Evolutionary conservation across 179 eudicot species (phyloP).

Genomic region (Corrigiola litoralis): DNA sequence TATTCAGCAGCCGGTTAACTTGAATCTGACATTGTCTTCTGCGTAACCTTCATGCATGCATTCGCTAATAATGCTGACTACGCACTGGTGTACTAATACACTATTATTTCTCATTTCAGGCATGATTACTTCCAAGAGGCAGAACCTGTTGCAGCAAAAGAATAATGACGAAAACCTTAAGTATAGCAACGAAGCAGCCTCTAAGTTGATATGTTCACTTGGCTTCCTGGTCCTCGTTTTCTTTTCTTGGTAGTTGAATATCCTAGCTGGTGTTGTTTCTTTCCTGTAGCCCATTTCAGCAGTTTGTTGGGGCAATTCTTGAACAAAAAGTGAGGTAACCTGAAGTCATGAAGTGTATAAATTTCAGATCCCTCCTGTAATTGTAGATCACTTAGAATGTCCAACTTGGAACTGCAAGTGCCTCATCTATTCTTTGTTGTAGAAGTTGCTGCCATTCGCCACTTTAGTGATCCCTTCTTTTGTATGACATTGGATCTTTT

Average conservation of each 20-base stretch:
- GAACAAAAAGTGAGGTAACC: not conserved
- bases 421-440: not conserved
- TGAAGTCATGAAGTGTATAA: not conserved
- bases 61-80: not conserved
- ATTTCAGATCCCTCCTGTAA: constrained; percentile 8
- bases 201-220: not conserved
- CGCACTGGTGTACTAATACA: not conserved
- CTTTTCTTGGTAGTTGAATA: not conserved
- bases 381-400: not conserved
- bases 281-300: not conserved
- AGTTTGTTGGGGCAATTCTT: not conserved
- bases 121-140: constrained; percentile 51
- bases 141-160: constrained; percentile 46
- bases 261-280: not conserved
- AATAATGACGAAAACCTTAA: constrained; percentile 39
- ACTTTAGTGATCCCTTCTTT: too few species aligned
- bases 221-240: not conserved
- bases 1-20: not conserved
- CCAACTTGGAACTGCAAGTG: not conserved
- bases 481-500: too few species aligned
- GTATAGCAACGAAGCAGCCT: not conserved
- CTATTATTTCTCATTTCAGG: constrained; percentile 25
- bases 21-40: too few species aligned
- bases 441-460: not conserved
- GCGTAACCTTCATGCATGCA: not conserved